These are phyloP conservation scores for Fusarium kyushuense DNA, from an alignment of 2,329 filamentous ascomycete species.

Conservation along the genomic window DNA sequence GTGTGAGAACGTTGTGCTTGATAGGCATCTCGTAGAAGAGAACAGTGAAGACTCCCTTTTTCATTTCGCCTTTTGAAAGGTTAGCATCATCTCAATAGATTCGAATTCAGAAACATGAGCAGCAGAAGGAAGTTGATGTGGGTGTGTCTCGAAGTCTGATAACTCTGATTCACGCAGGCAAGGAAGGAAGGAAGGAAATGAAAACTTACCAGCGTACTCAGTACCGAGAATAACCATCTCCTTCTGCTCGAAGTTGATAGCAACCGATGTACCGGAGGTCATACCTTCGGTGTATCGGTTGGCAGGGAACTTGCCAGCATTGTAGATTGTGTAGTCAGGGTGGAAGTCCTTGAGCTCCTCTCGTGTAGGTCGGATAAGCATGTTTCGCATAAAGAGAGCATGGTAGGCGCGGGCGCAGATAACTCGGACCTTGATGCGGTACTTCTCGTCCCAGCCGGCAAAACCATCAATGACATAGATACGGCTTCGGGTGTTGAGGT, in stretches of 20 bases:
- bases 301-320: slow-evolving; percentile 96
- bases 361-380: slow-evolving; percentile 93
- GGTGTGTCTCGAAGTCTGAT: too few relatives aligned
- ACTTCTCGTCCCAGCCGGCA: slow-evolving; percentile 98
- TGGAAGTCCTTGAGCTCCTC: slow-evolving; percentile 98
- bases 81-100: too few relatives aligned
- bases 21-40: slow-evolving; percentile 99
- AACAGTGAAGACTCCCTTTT: slow-evolving; percentile 98
- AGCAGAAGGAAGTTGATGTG: too few relatives aligned
- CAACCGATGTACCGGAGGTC: slow-evolving; percentile 97
- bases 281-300: slow-evolving; percentile 98
- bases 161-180: too few relatives aligned
- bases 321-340: slow-evolving; percentile 99
- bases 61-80: too few relatives aligned
- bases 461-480: slow-evolving; percentile 99
- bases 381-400: slow-evolving; percentile 99
- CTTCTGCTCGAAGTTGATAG: slow-evolving; percentile 99
- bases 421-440: slow-evolving; percentile 96
- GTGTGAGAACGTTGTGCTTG: slow-evolving; percentile 98
- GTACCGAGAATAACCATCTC: slow-evolving; percentile 99
- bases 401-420: slow-evolving; percentile 99
- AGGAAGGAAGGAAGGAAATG: too few relatives aligned
- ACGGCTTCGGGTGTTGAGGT: slow-evolving; percentile 97
- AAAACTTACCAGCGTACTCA: slow-evolving; percentile 96
- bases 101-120: too few relatives aligned